Evolutionary conservation across 2,329 filamentous ascomycete genomes (phyloP), one percentile per base, ranked within the genome.

Genomic region (Fusarium clavum): DNA sequence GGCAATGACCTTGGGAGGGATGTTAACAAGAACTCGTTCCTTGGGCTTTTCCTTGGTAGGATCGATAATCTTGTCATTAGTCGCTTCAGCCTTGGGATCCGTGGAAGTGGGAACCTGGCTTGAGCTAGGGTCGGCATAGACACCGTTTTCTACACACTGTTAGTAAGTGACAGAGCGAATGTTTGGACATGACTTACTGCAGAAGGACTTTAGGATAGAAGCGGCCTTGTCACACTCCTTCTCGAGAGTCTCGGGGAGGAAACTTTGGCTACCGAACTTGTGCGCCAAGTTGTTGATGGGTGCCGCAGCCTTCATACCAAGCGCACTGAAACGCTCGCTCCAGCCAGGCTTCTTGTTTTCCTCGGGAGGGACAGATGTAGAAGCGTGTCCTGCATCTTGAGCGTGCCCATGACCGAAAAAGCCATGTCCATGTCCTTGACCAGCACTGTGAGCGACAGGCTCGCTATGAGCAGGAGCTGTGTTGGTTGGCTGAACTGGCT

Each of bases 161-260:
- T 27, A 71, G 71, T 40, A 20, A 11, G 20, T 20, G 14, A 16
- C 25, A 20, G 22, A 4, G 18, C 32, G 12, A n/a, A 5, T 2
- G 5, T 2, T n/a, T 6, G 12, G 16, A 12, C 13, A 1, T 13
- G 3, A 79, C 89, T 75, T 84, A 92, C 90, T 96, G 85, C 94
- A 97, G 80, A 98, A 98, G 69, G 90, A 92, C 76, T 88, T 88
- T 27, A 97, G 79, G 49, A 97, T 97, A 14, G 92, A 85, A 34
- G 94, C 94, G 1, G 94, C 93, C 83, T 97, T 97, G 80, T 97
- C 94, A 73, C 91, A 92, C 82, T 97, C 94, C 79, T 94, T 94
- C 77, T 97, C 94, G 70, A 97, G 84, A 2, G 91, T 91, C 57
- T 91, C 93, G 2, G 94, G 94, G 87, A 94, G 91, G 80, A 97